phyloP scores from a whole-genome alignment of 2,329 filamentous ascomycete species.

The Diplodia corticola region DNA sequence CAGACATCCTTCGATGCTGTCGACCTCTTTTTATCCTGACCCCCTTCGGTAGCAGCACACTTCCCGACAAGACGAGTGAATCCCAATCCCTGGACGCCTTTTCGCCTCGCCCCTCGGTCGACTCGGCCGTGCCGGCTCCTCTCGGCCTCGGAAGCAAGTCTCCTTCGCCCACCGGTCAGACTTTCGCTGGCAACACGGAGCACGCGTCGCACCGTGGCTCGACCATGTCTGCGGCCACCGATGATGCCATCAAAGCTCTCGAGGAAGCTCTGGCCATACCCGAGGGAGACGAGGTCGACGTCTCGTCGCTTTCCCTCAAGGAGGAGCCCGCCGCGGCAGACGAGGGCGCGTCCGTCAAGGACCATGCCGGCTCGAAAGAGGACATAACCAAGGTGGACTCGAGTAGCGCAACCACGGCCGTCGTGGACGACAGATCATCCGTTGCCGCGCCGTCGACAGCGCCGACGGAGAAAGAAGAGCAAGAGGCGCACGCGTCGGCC shows the following conservation, averaged over 20 bases:
- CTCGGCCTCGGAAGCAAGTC: neutral
- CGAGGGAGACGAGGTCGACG: constrained; percentile 27
- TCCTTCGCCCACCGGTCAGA: constrained; percentile 26
- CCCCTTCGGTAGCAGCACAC: constrained; percentile 9
- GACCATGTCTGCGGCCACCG: constrained; percentile 29
- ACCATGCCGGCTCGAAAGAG: constrained; percentile 6
- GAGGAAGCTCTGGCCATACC: constrained; percentile 33
- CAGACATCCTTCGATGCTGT: constrained; percentile 7
- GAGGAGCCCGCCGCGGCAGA: neutral
- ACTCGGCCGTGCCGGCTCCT: constrained; percentile 13
- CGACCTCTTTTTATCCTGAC: constrained; percentile 17
- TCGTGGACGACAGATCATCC: constrained; percentile 13
- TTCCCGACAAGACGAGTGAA: constrained; percentile 3
- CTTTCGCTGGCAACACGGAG: constrained; percentile 13
- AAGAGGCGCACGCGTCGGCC: neutral
- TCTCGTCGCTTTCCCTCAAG: constrained; percentile 9
- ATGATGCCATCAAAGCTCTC: constrained; percentile 36
- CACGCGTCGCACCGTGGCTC: constrained; percentile 30
- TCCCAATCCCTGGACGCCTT: constrained; percentile 2
- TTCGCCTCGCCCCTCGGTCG: constrained; percentile 14
- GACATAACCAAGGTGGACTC: constrained; percentile 10
- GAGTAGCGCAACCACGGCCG: constrained; percentile 6
- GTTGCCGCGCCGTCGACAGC: neutral
- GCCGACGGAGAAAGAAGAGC: constrained; percentile 1
- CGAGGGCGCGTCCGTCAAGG: neutral